Evolutionary conservation across 805 yeast species (phyloP).

Genomic region (Teunomyces tritomae): DNA sequence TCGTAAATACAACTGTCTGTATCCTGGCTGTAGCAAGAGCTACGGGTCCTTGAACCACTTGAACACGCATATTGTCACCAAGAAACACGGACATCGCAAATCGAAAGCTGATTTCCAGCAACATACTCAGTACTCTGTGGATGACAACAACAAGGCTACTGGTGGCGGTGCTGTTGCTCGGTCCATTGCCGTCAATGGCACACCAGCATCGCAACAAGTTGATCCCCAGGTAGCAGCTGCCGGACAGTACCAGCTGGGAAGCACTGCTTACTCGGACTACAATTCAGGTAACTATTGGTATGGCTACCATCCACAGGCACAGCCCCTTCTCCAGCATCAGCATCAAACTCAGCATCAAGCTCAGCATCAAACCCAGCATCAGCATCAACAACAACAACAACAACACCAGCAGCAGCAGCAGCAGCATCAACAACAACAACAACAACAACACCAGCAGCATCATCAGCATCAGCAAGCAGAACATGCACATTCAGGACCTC

Average conservation of each 20-base stretch:
- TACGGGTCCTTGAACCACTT: slow-evolving; percentile 43
- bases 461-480: background rate
- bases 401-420: slow-evolving; percentile 2
- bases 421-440: slow-evolving; percentile 1
- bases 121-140: background rate
- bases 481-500: background rate
- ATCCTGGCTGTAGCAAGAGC: slow-evolving; percentile 39
- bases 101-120: slow-evolving; percentile 39
- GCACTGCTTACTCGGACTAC: slow-evolving; percentile 8
- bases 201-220: background rate
- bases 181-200: background rate
- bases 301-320: slow-evolving; percentile 10
- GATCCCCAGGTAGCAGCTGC: background rate
- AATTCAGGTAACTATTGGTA: slow-evolving; percentile 14
- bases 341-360: slow-evolving; percentile 1
- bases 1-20: slow-evolving; percentile 30
- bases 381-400: slow-evolving; percentile 1
- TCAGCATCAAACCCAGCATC: background rate
- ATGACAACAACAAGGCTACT: background rate
- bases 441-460: too few relatives aligned
- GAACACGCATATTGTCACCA: slow-evolving; percentile 45
- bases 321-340: background rate
- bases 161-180: background rate
- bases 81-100: slow-evolving; percentile 43
- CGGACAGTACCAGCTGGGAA: slow-evolving; percentile 4